phyloP scores from a whole-genome alignment of 1,139 yeast genomes.

The Taphrina sp. region DNA sequence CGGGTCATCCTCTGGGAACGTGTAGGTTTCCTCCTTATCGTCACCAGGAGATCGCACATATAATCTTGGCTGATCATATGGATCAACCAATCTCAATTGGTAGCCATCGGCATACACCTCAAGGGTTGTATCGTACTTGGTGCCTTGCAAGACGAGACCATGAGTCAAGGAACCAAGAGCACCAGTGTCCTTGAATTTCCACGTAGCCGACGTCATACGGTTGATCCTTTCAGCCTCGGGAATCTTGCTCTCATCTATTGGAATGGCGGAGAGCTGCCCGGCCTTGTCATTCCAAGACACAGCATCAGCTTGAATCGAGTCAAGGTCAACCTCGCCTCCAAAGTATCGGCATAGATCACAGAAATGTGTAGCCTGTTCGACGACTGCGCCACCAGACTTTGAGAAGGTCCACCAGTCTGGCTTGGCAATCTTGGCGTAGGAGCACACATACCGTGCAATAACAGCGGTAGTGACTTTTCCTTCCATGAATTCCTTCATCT shows the following conservation, averaged over 20 bases:
- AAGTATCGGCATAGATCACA: conserved; percentile 38
- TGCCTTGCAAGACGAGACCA: conserved; percentile 39
- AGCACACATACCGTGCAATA: conserved; percentile 38
- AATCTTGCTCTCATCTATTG: conserved; percentile 37
- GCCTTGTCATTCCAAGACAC: conserved; percentile 38
- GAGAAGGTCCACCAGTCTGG: conserved; percentile 39
- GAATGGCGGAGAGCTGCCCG: conserved; percentile 37
- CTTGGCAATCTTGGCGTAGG: conserved; percentile 37
- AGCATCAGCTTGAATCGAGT: conserved; percentile 37
- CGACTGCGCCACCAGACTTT: conserved; percentile 39
- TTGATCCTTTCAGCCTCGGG: conserved; percentile 39
- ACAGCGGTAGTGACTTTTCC: conserved; percentile 37
- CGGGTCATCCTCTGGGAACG: conserved; percentile 35
- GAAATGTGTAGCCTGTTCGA: conserved; percentile 40
- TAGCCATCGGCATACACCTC: conserved; percentile 39
- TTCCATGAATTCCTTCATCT: conserved; percentile 38
- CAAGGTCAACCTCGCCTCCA: conserved; percentile 39
- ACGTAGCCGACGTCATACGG: conserved; percentile 38
- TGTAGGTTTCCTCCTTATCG: conserved; percentile 33
- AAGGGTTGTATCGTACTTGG: conserved; percentile 38
- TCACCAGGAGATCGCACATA: conserved; percentile 37
- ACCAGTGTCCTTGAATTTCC: conserved; percentile 38
- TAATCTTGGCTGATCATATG: conserved; percentile 38
- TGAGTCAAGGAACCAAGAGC: conserved; percentile 39
- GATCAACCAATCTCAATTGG: conserved; percentile 39